A percentile compares a stretch with the other conserved stretches of the same genome.
These are phyloP conservation scores for Linum trigynum DNA, from an alignment of 345 rosid genomes.

Conservation along the genomic window DNA sequence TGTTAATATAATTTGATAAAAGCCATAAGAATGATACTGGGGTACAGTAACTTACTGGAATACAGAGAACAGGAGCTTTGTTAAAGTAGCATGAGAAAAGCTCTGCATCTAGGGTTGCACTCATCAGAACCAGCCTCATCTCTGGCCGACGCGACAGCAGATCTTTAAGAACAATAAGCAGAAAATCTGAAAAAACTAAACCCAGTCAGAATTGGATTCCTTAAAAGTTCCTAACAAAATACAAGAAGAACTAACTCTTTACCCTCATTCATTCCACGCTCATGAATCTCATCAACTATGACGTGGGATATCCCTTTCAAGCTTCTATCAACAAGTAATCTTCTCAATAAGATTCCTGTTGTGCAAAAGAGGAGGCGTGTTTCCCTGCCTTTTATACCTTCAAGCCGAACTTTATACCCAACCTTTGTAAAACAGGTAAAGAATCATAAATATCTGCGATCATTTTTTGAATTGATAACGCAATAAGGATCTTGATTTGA, in stretches of 20 bases:
- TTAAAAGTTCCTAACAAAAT: neutral
- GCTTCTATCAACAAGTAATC: constrained; percentile 75
- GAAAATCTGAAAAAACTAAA: constrained; percentile 43
- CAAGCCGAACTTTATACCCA: constrained; percentile 90
- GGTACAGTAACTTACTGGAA: constrained; percentile 53
- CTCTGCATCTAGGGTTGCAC: constrained; percentile 91
- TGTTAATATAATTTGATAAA: neutral
- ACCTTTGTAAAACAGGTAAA: constrained; percentile 39
- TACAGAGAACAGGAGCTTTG: constrained; percentile 60
- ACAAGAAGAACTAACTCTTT: constrained; percentile 17
- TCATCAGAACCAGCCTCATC: constrained; percentile 79
- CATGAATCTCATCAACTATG: constrained; percentile 93
- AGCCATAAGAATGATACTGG: neutral
- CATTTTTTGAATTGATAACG: neutral
- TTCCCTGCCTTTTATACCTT: constrained; percentile 79
- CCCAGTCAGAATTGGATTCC: neutral
- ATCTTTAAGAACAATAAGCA: constrained; percentile 86
- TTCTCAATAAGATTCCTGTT: constrained; percentile 87
- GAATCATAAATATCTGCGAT: constrained; percentile 14
- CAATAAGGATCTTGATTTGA: constrained; percentile 9
- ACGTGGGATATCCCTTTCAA: constrained; percentile 83
- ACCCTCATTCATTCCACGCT: constrained; percentile 98
- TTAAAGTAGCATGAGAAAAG: constrained; percentile 84
- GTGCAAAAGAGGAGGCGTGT: constrained; percentile 91
- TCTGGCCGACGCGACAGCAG: constrained; percentile 82